Percentiles rank a stretch among this genome's conserved stretches.
phyloP scores from a whole-genome alignment of 352 stramenopile genomes.

The Globisporangium cylindrosporum region DNA sequence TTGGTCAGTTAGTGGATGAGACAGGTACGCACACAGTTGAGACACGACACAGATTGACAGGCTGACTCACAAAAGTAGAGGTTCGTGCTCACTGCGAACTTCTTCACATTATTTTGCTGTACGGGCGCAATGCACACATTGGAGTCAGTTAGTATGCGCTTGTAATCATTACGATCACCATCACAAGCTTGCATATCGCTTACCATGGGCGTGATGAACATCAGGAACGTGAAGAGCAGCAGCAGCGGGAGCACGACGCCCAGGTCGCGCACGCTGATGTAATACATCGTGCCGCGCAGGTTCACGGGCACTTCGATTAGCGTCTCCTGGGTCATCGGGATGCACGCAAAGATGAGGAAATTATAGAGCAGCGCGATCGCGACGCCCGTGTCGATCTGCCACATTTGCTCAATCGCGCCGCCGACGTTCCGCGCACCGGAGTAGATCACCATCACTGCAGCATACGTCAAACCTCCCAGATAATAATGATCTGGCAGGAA shows the following conservation, averaged over 20 bases:
- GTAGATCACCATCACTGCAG: constrained; percentile 72
- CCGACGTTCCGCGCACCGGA: constrained; percentile 55
- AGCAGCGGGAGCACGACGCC: constrained; percentile 52
- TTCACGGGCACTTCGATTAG: constrained; percentile 45
- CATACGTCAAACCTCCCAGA: constrained; percentile 55
- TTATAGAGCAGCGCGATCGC: constrained; percentile 75
- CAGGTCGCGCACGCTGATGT: constrained; percentile 67
- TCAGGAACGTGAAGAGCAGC: constrained; percentile 60
- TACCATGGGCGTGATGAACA: constrained; percentile 61
- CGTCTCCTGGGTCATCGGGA: constrained; percentile 46
- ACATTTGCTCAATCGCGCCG: constrained; percentile 60
- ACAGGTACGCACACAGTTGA: neutral
- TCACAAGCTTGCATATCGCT: constrained; percentile 21
- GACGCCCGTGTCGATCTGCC: constrained; percentile 70
- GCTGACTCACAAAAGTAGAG: constrained; percentile 68
- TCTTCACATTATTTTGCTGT: constrained; percentile 67
- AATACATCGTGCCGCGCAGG: constrained; percentile 52
- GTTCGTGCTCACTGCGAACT: constrained; percentile 74
- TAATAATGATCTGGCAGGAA: constrained; percentile 67
- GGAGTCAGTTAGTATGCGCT: neutral
- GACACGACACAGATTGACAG: neutral
- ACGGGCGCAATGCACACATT: neutral
- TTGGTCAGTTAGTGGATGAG: neutral
- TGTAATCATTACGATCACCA: constrained; percentile 11
- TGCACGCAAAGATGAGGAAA: constrained; percentile 52